phyloP scores from a whole-genome alignment of 2,329 filamentous ascomycete species.

The Cercospora sojina region DNA sequence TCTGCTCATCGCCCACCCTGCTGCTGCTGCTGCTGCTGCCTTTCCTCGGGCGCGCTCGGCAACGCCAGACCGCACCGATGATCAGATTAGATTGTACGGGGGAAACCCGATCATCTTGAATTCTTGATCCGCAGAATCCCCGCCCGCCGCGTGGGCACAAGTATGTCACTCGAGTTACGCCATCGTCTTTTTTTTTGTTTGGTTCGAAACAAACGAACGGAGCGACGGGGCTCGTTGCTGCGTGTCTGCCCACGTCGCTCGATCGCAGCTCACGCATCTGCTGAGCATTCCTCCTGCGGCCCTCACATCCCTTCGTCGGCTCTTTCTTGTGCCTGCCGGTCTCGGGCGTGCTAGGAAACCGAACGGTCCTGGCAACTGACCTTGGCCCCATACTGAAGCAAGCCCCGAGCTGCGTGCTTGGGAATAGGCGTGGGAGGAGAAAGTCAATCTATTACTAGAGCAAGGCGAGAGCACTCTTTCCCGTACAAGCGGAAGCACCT shows the following conservation, averaged over 20 bases:
- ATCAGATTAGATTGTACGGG: slow-evolving; percentile 15
- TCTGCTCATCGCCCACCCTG: background rate
- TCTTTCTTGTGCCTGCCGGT: slow-evolving; percentile 3
- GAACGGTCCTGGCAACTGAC: slow-evolving; percentile 1
- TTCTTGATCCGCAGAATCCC: slow-evolving; percentile 3
- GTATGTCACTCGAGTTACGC: slow-evolving; percentile 11
- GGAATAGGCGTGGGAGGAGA: background rate
- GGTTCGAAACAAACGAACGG: background rate
- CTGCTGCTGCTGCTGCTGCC: background rate
- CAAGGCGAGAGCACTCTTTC: background rate
- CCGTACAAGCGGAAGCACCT: background rate
- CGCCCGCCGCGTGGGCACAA: slow-evolving; percentile 1
- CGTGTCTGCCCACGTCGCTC: background rate
- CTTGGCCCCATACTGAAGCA: background rate
- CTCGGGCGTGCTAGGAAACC: slow-evolving; percentile 3
- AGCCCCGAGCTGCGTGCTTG: background rate
- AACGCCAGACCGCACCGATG: slow-evolving; percentile 3
- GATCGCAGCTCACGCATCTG: background rate
- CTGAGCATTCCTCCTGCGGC: background rate
- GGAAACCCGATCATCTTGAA: background rate
- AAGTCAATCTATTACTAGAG: background rate
- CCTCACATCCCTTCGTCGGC: background rate
- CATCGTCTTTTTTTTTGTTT: slow-evolving; percentile 14
- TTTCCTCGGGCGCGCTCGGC: background rate
- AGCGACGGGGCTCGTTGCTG: background rate